Percentiles rank a stretch among this genome's conserved stretches.
phyloP scores from a whole-genome alignment of 345 rosid species.

The Eucalyptus lansdowneana region DNA sequence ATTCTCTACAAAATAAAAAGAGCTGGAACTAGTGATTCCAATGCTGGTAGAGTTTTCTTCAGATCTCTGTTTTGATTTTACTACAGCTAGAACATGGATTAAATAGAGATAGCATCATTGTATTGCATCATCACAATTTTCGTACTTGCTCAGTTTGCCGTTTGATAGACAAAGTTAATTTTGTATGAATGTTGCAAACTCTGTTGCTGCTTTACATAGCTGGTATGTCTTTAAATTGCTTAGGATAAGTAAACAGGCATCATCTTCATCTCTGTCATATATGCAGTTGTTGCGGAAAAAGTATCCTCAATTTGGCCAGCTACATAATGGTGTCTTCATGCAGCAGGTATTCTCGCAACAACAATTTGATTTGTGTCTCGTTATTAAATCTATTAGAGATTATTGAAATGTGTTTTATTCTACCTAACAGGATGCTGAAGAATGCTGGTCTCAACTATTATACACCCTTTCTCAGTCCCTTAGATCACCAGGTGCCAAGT shows the following conservation, averaged over 20 bases:
- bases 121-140: not conserved
- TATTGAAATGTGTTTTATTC: not conserved
- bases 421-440: slow-evolving; percentile 82
- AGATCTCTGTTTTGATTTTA: not conserved
- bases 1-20: not conserved
- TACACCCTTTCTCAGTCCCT: slow-evolving; percentile 92
- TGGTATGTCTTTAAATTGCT: not conserved
- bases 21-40: not conserved
- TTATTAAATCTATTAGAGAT: not conserved
- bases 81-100: not conserved
- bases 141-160: not conserved
- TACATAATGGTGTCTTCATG: slow-evolving; percentile 91
- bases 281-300: slow-evolving; percentile 80
- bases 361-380: not conserved
- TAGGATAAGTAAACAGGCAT: not conserved
- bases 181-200: not conserved
- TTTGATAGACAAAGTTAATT: not conserved
- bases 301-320: slow-evolving; percentile 88
- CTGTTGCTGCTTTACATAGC: not conserved
- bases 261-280: not conserved
- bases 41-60: not conserved
- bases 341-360: slow-evolving; percentile 51
- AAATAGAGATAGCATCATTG: not conserved
- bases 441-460: slow-evolving; percentile 94
- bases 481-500: slow-evolving; percentile 46